Evolutionary conservation across 129 eudicot genomes (phyloP).

Genomic region (Flaveria brownii): DNA sequence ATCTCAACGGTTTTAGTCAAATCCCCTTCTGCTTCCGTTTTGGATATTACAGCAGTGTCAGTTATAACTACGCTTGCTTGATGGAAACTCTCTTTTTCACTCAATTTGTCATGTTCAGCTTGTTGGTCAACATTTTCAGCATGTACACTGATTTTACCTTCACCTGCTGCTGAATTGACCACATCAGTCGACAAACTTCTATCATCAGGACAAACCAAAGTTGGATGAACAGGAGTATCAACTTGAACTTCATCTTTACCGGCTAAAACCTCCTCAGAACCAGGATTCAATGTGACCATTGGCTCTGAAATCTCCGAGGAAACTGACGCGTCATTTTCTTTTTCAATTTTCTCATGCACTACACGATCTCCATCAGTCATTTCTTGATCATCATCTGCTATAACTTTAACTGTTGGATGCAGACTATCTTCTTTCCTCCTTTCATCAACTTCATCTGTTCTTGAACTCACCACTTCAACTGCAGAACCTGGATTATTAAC

Average conservation of each 20-base stretch:
- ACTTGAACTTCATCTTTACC: conserved; percentile 28
- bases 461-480: neutral
- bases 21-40: conserved; percentile 9
- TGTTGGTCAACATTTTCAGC: conserved; percentile 17
- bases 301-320: conserved; percentile 27
- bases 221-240: conserved; percentile 18
- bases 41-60: neutral
- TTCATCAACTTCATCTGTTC: conserved; percentile 5
- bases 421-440: neutral
- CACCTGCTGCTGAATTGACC: conserved; percentile 22
- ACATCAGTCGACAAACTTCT: neutral
- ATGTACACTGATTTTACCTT: conserved; percentile 13
- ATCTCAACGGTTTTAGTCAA: conserved; percentile 20
- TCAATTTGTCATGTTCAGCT: conserved; percentile 18
- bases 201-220: conserved; percentile 16
- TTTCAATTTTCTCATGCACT: conserved; percentile 21
- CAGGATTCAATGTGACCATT: neutral
- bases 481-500: neutral
- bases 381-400: conserved; percentile 24
- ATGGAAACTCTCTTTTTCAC: conserved; percentile 25
- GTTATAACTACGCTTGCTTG: conserved; percentile 20
- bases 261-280: conserved; percentile 24
- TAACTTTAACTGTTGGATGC: conserved; percentile 4
- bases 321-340: conserved; percentile 26
- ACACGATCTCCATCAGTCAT: conserved; percentile 14